Evolutionary conservation across 768 basidiomycete genomes (phyloP).

Genomic region (Strobilomyces echinocephalus): DNA sequence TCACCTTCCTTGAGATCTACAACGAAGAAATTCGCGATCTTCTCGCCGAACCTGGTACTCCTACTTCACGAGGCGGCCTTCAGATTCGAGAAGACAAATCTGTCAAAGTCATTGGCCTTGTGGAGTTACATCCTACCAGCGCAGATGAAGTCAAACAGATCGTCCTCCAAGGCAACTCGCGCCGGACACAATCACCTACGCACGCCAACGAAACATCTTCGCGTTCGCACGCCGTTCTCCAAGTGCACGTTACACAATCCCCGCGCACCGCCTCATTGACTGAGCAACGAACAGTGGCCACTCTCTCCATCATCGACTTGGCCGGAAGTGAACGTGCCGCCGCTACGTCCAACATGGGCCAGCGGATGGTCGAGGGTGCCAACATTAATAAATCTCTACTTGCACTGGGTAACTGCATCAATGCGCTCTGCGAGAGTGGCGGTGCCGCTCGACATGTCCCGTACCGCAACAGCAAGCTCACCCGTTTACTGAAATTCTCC

Average conservation of each 20-base stretch:
- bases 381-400: constrained; percentile 99
- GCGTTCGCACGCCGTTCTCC: constrained; percentile 94
- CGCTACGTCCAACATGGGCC: constrained; percentile 95
- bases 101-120: constrained; percentile 84
- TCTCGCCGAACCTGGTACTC: constrained; percentile 65
- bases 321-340: constrained; percentile 97
- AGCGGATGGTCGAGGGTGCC: constrained; percentile 96
- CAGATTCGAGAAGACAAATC: constrained; percentile 92
- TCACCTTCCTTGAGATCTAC: constrained; percentile 98
- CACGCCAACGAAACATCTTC: constrained; percentile 97
- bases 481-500: constrained; percentile 94
- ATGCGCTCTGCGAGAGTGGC: constrained; percentile 93
- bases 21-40: constrained; percentile 98
- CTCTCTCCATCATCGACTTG: constrained; percentile 95
- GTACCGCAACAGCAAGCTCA: constrained; percentile 97
- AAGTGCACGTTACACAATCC: constrained; percentile 87
- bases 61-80: constrained; percentile 73
- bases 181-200: constrained; percentile 89
- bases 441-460: constrained; percentile 87
- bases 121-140: constrained; percentile 71
- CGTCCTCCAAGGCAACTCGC: constrained; percentile 81
- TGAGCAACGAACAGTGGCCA: constrained; percentile 79
- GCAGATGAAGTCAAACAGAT: constrained; percentile 95
- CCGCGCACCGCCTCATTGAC: constrained; percentile 82
- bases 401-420: constrained; percentile 97